Evolutionary conservation across 192 early-diverging fungal species (phyloP), one percentile per base, ranked within the genome.

Genomic region (Coemansia sp.): DNA sequence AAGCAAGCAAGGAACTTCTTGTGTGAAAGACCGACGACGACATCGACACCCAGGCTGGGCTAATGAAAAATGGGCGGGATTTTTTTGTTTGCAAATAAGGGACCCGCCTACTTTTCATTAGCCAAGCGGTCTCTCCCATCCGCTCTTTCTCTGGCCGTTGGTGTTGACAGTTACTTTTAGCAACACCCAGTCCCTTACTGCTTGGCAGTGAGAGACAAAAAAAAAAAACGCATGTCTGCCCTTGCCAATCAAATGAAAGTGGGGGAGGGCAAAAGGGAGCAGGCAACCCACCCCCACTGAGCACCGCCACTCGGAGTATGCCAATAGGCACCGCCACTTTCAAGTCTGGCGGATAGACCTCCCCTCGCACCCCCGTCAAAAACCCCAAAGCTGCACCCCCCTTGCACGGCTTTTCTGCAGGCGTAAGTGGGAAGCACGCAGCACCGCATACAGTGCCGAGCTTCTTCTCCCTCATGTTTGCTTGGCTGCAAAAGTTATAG

Each of bases 291-390:
- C 31, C 29, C 55, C 31, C 28, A 18, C n/a, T 20, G n/a, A 8
- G 58, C 58, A 58, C 74, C 67, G 74, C 74, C 74, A 76, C 74
- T 76, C 74, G 74, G 74, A 70, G 68, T 60, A 63, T 76, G 68
- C 74, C 74, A 76, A 76, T 76, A 56, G 57, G 35, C 67, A 63
- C 74, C 74, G 68, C 74, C 74, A 76, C 74, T 60, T 59, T 76
- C 51, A 53, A 55, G 63, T 46, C 51, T 21, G 60, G 59, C 59
- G 49, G 58, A 57, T 34, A 18, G 43, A 29, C 56, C 43, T 59
- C 63, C 67, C 58, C 51, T 55, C 23, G 56, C 64, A 70, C 42
- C 56, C 64, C 57, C 30, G 16, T 42, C 23, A 2, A 31, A 0
- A 13, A 34, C 60, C 61, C 65, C 66, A 31, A 33, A 64, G 20